phyloP scores from a whole-genome alignment of 345 rosid species.

The Lagerstroemia speciosa region DNA sequence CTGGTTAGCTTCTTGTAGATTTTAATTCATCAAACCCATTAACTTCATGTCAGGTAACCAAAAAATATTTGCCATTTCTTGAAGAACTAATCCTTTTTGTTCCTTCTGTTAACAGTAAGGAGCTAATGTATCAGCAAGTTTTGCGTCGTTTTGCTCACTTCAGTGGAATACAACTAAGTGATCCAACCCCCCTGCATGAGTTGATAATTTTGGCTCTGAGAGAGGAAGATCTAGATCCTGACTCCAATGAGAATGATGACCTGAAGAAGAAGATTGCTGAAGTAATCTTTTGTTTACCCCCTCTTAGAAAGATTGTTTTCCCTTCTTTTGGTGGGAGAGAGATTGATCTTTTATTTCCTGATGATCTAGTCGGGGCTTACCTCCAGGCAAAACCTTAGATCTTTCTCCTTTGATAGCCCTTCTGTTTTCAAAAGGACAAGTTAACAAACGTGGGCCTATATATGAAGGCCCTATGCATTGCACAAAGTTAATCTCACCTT shows the following conservation, averaged over 20 bases:
- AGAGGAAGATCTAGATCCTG: constrained; percentile 74
- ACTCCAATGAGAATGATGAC: constrained; percentile 49
- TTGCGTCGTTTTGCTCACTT: constrained; percentile 80
- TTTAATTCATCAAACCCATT: no score
- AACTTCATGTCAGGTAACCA: no score
- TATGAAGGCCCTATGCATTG: not conserved
- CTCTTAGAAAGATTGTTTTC: constrained; percentile 3
- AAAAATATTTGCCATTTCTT: no score
- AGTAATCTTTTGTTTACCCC: constrained; percentile 27
- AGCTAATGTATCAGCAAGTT: constrained; percentile 95
- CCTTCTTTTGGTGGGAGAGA: no score
- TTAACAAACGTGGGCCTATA: not conserved
- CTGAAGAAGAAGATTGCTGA: constrained; percentile 79
- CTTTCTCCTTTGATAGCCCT: not conserved
- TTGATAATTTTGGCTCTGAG: constrained; percentile 76
- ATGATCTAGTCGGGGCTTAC: not conserved
- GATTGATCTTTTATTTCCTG: not conserved
- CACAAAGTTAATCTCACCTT: not conserved
- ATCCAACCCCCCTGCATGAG: constrained; percentile 64
- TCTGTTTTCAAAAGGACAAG: not conserved
- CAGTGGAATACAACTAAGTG: constrained; percentile 77
- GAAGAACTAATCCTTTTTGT: no score
- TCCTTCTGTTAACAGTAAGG: constrained; percentile 54
- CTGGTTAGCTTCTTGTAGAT: no score
- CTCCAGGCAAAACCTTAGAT: not conserved